These are phyloP conservation scores for Chaetomium tenue DNA, from an alignment of 495 filamentous ascomycete species.

Conservation along the genomic window DNA sequence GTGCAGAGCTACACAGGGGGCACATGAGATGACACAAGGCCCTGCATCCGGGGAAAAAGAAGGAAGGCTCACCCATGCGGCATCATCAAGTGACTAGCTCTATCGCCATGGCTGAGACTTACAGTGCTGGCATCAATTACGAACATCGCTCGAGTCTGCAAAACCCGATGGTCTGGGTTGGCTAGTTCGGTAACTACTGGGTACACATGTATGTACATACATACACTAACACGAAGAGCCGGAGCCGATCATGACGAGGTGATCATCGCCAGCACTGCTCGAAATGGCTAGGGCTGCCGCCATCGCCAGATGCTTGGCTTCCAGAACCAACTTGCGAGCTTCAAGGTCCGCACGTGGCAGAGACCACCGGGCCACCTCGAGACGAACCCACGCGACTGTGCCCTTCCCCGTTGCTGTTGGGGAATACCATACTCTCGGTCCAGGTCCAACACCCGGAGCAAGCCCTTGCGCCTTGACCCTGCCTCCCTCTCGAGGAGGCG, in stretches of 20 bases:
- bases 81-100: too few species aligned
- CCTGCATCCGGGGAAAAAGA: slow-evolving; percentile 5
- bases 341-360: slow-evolving; percentile 8
- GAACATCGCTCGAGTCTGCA: not conserved
- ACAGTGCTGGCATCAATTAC: not conserved
- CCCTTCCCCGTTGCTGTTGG: not conserved
- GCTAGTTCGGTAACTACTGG: too few species aligned
- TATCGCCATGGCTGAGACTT: too few species aligned
- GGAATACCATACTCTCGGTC: not conserved
- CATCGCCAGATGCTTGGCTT: slow-evolving; percentile 5
- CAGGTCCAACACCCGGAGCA: not conserved
- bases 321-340: not conserved
- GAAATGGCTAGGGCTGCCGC: not conserved
- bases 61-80: too few species aligned
- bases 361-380: not conserved
- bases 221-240: too few species aligned
- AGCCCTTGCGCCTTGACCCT: not conserved
- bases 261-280: slow-evolving; percentile 10
- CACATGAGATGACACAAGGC: slow-evolving; percentile 10
- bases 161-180: not conserved
- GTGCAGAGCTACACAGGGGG: not conserved
- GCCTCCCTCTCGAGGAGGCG: not conserved
- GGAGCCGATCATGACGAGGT: slow-evolving; percentile 3
- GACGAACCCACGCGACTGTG: not conserved
- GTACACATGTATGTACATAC: too few species aligned